Base-by-base conservation (phyloP, 108 stramenopile species). In the Stephanodiscus minutulus region DNA sequence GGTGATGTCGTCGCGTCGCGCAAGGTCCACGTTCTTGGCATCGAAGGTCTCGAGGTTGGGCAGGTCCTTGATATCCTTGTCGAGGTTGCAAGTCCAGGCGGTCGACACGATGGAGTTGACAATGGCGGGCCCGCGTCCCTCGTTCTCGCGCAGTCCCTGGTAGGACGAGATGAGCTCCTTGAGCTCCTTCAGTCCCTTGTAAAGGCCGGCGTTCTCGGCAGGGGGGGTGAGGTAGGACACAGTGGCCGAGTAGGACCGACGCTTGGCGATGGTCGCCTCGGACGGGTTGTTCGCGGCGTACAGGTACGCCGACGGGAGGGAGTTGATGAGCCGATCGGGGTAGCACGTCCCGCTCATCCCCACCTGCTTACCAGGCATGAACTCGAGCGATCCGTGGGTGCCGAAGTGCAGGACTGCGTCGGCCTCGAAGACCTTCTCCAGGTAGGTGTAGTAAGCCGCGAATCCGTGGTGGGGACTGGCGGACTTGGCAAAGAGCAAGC, bases 211-310 rank as follows among this genome's bases (percentile, higher is more conserved):
- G 65, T 98, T 98, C 91, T 97, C 97, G 7, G 97, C 96, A 46
- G 97, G 96, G 53, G 97, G 97, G 0, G 96, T 98, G 37, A 97
- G 85, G 96, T 97, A 98, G 8, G 96, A 97, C 62, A 97, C 95
- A 61, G 95, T 98, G 36, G 95, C 95, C 21, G 96, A 95, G 81
- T 97, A 97, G 7, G 93, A 95, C 50, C 97, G 92, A 67, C 97
- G 87, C 91, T 98, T 98, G 61, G 97, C 97, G 71, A 98, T 98
- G 57, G 97, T 98, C 1, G 97, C 97, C 77, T 98, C 97, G 4
- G 97, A 98, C 11, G 97, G 97, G 88, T 98, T 98, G 90, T 98
- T 98, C 35, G 97, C 97, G 36, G 97, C 97, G 77, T 98, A 98
- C 39, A 96, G 87, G 90, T 98, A 98, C 1, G 96, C 87, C 56